Percentiles rank a stretch among this genome's conserved stretches.
These are phyloP conservation scores for Carex kokanica DNA, from an alignment of 176 grass and related monocot species.

Conservation along the genomic window DNA sequence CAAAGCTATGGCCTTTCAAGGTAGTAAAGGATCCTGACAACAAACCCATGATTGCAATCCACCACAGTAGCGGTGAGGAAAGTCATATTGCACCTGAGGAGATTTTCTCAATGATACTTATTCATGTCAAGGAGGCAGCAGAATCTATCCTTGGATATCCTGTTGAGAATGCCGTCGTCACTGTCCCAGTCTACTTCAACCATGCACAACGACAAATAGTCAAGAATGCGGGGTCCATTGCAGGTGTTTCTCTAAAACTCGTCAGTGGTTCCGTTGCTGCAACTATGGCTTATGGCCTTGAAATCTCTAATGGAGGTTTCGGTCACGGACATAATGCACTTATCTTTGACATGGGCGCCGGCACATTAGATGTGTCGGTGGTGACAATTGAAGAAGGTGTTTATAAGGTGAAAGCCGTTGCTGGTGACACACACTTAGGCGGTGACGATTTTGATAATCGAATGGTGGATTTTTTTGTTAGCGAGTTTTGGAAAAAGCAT, in stretches of 20 bases:
- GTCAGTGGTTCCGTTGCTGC: constrained; percentile 2
- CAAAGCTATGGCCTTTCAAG: constrained; percentile 26
- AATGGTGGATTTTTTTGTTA: constrained; percentile 14
- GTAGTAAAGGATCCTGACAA: background rate
- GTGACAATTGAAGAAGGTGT: constrained; percentile 18
- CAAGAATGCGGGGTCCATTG: constrained; percentile 24
- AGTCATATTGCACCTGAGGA: constrained; percentile 15
- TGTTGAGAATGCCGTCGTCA: background rate
- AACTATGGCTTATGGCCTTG: constrained; percentile 12
- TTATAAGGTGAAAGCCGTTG: constrained; percentile 21
- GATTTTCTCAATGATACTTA: constrained; percentile 13
- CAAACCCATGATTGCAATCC: constrained; percentile 26
- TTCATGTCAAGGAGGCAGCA: constrained; percentile 22
- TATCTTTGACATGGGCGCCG: constrained; percentile 12
- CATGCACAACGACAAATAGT: constrained; percentile 19
- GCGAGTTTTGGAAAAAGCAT: constrained; percentile 27
- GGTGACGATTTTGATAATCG: constrained; percentile 26
- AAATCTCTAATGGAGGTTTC: background rate
- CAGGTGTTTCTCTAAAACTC: constrained; percentile 17
- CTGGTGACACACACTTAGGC: constrained; percentile 21
- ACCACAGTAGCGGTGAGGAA: background rate
- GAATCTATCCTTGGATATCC: constrained; percentile 22
- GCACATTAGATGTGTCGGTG: constrained; percentile 21
- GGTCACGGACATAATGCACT: background rate
- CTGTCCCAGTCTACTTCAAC: constrained; percentile 20